These are phyloP conservation scores for Arthrobotrys musiformis DNA, from an alignment of 2,329 filamentous ascomycete genomes.

Conservation along the genomic window DNA sequence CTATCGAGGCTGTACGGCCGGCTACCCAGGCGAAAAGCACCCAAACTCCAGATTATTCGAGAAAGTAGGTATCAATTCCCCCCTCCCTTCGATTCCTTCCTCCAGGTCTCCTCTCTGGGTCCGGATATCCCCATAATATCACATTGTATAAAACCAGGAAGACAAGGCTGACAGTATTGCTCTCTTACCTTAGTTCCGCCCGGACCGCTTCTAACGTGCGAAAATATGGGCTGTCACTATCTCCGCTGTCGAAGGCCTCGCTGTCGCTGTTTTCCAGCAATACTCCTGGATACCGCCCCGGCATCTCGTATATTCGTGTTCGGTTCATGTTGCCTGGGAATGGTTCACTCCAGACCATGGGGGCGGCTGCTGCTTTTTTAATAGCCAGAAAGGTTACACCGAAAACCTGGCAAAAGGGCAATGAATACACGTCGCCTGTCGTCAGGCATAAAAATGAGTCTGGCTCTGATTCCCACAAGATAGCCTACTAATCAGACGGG, in stretches of 20 bases:
- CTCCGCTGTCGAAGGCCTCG: constrained; percentile 6
- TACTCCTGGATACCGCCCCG: constrained; percentile 25
- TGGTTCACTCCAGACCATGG: too few species aligned
- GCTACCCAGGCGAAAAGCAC: too few species aligned
- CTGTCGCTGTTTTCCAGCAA: constrained; percentile 18
- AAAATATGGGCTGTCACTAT: neutral
- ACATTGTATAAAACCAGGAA: neutral
- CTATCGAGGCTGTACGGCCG: too few species aligned
- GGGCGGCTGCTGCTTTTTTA: neutral
- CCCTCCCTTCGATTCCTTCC: neutral
- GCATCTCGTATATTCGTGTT: constrained; percentile 18
- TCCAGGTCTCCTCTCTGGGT: neutral
- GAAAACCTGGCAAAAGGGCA: constrained; percentile 14
- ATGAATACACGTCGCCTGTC: neutral
- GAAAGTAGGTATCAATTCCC: too few species aligned
- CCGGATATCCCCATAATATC: too few species aligned
- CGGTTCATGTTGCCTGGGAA: constrained; percentile 26
- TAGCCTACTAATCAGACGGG: neutral
- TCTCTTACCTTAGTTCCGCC: constrained; percentile 29
- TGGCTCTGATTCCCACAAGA: neutral
- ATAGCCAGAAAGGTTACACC: constrained; percentile 25
- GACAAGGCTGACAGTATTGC: neutral
- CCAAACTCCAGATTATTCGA: too few species aligned
- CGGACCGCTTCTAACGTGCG: constrained; percentile 17
- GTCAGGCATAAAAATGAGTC: neutral